phyloP scores from a whole-genome alignment of 2,329 filamentous ascomycete genomes.

The Fusarium multiceps region DNA sequence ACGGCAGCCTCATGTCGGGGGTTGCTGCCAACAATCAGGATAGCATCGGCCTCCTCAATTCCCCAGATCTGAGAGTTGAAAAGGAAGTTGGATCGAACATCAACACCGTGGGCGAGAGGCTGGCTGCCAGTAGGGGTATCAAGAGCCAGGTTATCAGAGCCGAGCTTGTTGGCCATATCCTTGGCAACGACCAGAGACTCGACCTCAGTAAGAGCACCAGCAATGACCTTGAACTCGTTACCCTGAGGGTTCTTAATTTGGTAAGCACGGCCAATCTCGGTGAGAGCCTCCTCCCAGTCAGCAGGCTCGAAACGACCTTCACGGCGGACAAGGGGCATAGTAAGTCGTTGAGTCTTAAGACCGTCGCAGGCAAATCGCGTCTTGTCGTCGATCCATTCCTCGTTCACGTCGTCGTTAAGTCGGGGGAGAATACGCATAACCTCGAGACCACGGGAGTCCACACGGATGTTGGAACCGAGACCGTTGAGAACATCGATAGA shows the following conservation, averaged over 20 bases:
- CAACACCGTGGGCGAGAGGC: conserved; percentile 90
- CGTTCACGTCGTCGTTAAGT: conserved; percentile 97
- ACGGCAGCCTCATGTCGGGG: conserved; percentile 94
- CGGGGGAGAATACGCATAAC: conserved; percentile 95
- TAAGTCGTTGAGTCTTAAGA: conserved; percentile 93
- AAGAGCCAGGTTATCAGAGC: conserved; percentile 93
- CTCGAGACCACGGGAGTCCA: conserved; percentile 92
- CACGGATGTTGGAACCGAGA: conserved; percentile 91
- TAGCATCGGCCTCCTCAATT: conserved; percentile 91
- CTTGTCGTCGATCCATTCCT: conserved; percentile 99
- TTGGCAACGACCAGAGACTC: conserved; percentile 97
- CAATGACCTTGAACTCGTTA: conserved; percentile 96
- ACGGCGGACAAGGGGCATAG: conserved; percentile 87
- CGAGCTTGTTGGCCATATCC: conserved; percentile 95
- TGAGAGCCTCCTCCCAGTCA: conserved; percentile 94
- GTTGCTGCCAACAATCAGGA: conserved; percentile 95
- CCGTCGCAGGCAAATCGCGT: conserved; percentile 96
- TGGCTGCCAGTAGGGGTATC: conserved; percentile 87
- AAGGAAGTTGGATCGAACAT: conserved; percentile 92
- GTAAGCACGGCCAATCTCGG: conserved; percentile 85
- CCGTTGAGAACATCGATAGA: conserved; percentile 94
- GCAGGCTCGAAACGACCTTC: conserved; percentile 92
- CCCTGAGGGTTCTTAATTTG: conserved; percentile 82
- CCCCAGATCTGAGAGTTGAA: conserved; percentile 97
- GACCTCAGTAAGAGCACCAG: conserved; percentile 89